Percentiles rank a stretch among this genome's conserved stretches.
Conservation (phyloP, 371 early-diverging fungal species). For the Mucor plumbeus region DNA sequence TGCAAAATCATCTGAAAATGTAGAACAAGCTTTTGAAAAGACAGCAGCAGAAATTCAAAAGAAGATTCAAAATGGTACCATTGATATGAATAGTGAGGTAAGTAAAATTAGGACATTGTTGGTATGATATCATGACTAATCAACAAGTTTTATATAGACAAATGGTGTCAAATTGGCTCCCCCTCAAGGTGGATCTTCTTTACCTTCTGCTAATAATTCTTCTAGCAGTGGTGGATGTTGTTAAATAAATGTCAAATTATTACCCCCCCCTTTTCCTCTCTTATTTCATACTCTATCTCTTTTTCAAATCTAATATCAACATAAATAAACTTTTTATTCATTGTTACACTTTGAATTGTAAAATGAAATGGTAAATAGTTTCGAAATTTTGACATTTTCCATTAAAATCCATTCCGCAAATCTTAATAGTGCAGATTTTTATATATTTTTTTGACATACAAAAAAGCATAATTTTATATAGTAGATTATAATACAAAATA, state of each 20-base stretch:
- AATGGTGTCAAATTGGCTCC: conserved; percentile 55
- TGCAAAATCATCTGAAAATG: conserved; percentile 92
- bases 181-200: conserved; percentile 50
- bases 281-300: not conserved
- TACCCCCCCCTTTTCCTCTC: not conserved
- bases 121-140: not conserved
- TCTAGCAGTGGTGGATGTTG: conserved; percentile 51
- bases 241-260: conserved; percentile 20
- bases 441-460: too few species aligned
- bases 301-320: not conserved
- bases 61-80: conserved; percentile 50
- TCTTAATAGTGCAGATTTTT: too few species aligned
- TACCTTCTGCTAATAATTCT: conserved; percentile 51
- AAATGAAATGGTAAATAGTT: not conserved
- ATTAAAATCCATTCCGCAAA: too few species aligned
- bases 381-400: too few species aligned
- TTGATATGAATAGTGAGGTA: conserved; percentile 55
- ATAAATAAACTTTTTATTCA: conserved; percentile 3
- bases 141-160: conserved; percentile 24
- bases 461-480: too few species aligned
- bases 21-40: conserved; percentile 72
- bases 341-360: not conserved
- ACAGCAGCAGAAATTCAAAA: conserved; percentile 49
- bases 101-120: not conserved
- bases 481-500: too few species aligned